Percentiles rank a stretch among this genome's conserved stretches.
Conservation (phyloP, 257 asterid genomes). For the Solanum tarapatanum region DNA sequence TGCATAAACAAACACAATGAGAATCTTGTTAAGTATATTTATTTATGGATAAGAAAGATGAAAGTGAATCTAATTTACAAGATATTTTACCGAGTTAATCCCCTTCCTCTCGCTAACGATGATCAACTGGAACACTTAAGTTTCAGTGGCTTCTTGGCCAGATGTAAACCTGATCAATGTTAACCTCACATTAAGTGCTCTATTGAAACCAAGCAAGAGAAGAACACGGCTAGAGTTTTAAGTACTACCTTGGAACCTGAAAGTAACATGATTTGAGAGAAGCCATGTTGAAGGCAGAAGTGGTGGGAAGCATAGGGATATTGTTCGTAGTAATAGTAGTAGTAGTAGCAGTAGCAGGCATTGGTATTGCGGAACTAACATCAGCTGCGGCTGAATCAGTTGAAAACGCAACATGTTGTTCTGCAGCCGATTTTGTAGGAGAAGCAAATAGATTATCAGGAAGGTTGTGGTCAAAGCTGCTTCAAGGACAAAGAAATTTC, state of each 20-base stretch:
- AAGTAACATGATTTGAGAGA: constrained; percentile 6
- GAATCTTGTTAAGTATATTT: not conserved
- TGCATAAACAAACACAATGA: constrained; percentile 32
- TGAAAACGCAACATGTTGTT: not conserved
- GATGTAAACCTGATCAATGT: constrained; percentile 37
- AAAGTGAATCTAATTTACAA: not conserved
- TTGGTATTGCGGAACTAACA: not conserved
- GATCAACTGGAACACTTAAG: constrained; percentile 41
- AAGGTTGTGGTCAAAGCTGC: constrained; percentile 71
- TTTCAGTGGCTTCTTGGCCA: constrained; percentile 66
- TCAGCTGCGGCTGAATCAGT: not conserved
- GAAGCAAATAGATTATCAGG: constrained; percentile 84
- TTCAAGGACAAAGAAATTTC: constrained; percentile 3
- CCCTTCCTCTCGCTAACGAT: constrained; percentile 38
- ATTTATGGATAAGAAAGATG: not conserved
- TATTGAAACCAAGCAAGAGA: not conserved
- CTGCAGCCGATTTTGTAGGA: constrained; percentile 33
- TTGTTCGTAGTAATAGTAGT: not conserved
- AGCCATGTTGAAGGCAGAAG: constrained; percentile 5
- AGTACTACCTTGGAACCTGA: constrained; percentile 2
- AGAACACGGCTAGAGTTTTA: not conserved
- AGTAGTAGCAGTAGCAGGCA: not conserved
- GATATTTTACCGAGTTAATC: constrained; percentile 38
- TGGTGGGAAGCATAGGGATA: not conserved
- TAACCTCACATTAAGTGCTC: not conserved